Evolutionary conservation across 2,329 filamentous ascomycete genomes (phyloP), one percentile per base, ranked within the genome.

Genomic region (Cladophialophora bantiana): DNA sequence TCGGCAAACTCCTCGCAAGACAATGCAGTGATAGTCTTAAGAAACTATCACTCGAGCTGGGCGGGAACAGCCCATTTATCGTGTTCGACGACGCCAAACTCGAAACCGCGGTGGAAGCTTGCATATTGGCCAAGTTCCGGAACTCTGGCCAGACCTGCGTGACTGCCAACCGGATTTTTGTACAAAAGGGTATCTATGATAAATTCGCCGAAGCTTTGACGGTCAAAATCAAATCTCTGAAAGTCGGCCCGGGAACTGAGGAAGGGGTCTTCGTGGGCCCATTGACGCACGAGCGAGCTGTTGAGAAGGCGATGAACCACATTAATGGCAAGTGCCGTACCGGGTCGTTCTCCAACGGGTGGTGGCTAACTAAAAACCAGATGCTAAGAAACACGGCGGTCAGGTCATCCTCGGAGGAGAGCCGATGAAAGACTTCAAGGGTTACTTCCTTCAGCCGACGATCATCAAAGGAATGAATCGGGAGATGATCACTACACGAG

Each of bases 101-200:
- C 15, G 76, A 79, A 9, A 72, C 71, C 1, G 74, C 74, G 3
- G 68, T 73, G n/a, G 69, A 72, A 45, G 73, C 71, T 20, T 69
- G 66, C 42, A 69, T 73, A 31, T 18, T 70, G 55, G 69, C 65
- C 62, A 73, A 73, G 59, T 73, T 72, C 58, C 48, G 72, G 35
- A 68, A 74, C 68, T 63, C 73, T 69, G 69, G 72, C n/a, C 72
- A 73, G 64, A 73, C 70, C 9, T 73, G 72, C 48, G 70, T 72
- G 34, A 69, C 83, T 70, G 83, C 83, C 32, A 96, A 96, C 82
- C 85, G 92, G 35, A 87, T 96, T 71, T 94, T 91, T 77, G 86
- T 96, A 7, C 92, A 96, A 78, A 83, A 84, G 40, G 89, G 88
- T 66, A 86, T 96, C 77, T 93, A 95, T 80, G 90, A 94, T 73